Evolutionary conservation across 2,329 filamentous ascomycete genomes (phyloP).

Genomic region (Ophiobolus disseminans): DNA sequence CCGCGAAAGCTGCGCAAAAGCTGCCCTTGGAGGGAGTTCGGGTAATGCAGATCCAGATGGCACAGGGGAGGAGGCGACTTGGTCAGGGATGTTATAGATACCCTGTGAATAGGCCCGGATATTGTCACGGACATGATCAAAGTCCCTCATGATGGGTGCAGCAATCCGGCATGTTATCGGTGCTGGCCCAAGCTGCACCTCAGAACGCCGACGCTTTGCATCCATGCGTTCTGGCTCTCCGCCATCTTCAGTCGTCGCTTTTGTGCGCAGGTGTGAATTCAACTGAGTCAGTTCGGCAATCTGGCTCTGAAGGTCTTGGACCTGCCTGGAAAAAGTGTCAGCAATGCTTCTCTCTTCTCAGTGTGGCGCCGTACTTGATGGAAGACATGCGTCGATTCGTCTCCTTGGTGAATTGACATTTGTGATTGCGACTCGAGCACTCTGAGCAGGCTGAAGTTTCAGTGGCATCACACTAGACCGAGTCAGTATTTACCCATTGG

Average conservation of each 20-base stretch:
- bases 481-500: conserved; percentile 28
- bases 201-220: conserved; percentile 56
- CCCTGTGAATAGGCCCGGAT: conserved; percentile 77
- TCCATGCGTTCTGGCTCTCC: conserved; percentile 51
- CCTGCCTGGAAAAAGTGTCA: conserved; percentile 66
- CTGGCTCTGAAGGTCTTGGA: conserved; percentile 95
- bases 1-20: conserved; percentile 74
- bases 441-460: conserved; percentile 96
- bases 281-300: conserved; percentile 80
- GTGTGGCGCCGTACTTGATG: conserved; percentile 71
- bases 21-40: conserved; percentile 71
- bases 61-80: conserved; percentile 57
- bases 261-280: conserved; percentile 74
- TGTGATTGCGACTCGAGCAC: conserved; percentile 94
- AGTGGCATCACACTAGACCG: conserved; percentile 83
- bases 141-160: conserved; percentile 69
- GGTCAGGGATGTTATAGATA: conserved; percentile 78
- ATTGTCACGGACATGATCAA: conserved; percentile 74
- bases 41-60: conserved; percentile 59
- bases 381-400: conserved; percentile 98
- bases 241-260: conserved; percentile 60
- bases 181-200: conserved; percentile 14
- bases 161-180: conserved; percentile 57
- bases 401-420: conserved; percentile 98
- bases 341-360: conserved; percentile 10